Conservation (phyloP, 2,329 filamentous ascomycete genomes). For the Botrytis porri region DNA sequence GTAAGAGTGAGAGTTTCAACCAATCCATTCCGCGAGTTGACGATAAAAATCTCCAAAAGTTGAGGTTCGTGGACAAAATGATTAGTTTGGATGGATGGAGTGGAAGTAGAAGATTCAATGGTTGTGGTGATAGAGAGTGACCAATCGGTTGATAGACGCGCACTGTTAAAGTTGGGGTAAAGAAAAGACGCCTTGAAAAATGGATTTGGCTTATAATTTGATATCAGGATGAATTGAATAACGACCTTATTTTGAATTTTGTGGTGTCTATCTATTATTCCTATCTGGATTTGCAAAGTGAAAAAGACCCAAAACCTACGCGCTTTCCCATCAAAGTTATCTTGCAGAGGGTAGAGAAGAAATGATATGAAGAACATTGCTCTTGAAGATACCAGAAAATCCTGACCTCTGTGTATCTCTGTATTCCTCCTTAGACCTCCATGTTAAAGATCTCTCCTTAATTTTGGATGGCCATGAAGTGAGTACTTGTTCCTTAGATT, state of each 20-base stretch:
- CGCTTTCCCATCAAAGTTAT: background rate
- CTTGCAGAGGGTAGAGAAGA: background rate
- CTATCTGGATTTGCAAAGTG: background rate
- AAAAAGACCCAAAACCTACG: background rate
- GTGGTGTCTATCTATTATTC: background rate
- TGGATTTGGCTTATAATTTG: background rate
- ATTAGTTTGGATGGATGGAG: constrained; percentile 8
- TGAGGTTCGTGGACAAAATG: constrained; percentile 13
- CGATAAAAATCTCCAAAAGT: background rate
- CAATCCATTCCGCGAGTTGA: constrained; percentile 31
- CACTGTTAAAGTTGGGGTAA: background rate
- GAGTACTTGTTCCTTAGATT: background rate
- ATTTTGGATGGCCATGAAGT: background rate
- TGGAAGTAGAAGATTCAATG: background rate
- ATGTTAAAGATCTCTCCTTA: background rate
- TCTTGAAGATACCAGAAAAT: background rate
- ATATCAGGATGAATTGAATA: background rate
- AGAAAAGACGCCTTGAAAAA: background rate
- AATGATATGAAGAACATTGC: background rate
- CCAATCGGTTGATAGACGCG: constrained; percentile 12
- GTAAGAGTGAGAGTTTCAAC: constrained; percentile 21
- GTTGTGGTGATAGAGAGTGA: constrained; percentile 1
- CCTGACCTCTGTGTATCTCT: background rate
- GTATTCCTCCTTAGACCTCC: background rate
- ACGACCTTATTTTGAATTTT: background rate